phyloP scores from a whole-genome alignment of 2,329 filamentous ascomycete species.

The Aschersonia sp. region DNA sequence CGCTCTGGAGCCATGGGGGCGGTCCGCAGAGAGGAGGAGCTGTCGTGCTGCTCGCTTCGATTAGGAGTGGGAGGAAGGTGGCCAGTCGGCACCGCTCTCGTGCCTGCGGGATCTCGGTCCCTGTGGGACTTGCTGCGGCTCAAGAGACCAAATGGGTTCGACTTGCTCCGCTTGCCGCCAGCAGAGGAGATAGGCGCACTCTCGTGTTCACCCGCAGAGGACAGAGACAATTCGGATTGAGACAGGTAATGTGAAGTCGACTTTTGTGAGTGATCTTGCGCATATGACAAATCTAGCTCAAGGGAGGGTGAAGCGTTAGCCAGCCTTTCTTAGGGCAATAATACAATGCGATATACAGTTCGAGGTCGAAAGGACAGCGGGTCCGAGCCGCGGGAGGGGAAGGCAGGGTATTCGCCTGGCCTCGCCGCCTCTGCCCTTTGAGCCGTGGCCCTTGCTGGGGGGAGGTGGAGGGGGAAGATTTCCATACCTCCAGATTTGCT shows the following conservation, averaged over 20 bases:
- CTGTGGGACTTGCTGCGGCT: slow-evolving; percentile 36
- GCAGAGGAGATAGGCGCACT: slow-evolving; percentile 14
- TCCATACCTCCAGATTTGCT: slow-evolving; percentile 18
- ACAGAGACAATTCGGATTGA: slow-evolving; percentile 37
- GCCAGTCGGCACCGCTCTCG: slow-evolving; percentile 17
- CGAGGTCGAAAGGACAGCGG: not conserved
- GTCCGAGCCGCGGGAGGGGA: not conserved
- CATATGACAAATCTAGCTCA: slow-evolving; percentile 11
- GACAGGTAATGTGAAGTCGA: slow-evolving; percentile 26
- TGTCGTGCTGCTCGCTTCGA: slow-evolving; percentile 15
- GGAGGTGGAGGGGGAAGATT: not conserved
- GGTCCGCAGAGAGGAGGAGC: slow-evolving; percentile 33
- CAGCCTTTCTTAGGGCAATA: not conserved
- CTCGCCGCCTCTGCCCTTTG: not conserved
- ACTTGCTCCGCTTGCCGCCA: slow-evolving; percentile 32
- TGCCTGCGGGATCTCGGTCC: slow-evolving; percentile 31
- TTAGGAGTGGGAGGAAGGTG: slow-evolving; percentile 9
- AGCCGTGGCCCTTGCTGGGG: not conserved
- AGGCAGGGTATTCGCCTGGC: not conserved
- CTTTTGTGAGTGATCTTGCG: slow-evolving; percentile 21
- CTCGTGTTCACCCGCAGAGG: slow-evolving; percentile 34
- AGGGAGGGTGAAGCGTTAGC: not conserved
- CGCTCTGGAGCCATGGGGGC: slow-evolving; percentile 52
- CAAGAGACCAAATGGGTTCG: slow-evolving; percentile 39
- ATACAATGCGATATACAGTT: not conserved